A percentile compares a stretch with the other conserved stretches of the same genome.
phyloP scores from a whole-genome alignment of 345 rosid genomes.

The Gossypium turneri region DNA sequence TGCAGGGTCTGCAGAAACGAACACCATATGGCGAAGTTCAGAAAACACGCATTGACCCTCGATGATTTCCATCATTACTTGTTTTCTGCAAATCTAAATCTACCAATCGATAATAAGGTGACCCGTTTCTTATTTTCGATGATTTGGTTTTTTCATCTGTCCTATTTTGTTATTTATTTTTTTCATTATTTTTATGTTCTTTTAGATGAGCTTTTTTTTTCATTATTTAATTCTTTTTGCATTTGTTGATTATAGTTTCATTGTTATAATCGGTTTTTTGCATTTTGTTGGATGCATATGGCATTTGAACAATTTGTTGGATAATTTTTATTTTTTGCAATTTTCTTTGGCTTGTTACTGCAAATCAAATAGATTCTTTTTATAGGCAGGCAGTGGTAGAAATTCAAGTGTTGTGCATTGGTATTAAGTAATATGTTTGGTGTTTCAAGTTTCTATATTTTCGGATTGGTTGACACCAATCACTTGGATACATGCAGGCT shows the following conservation, averaged over 20 bases:
- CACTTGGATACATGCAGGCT: slow-evolving; percentile 49
- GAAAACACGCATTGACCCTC: too few relatives aligned
- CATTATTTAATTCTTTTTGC: too few relatives aligned
- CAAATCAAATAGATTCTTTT: not conserved
- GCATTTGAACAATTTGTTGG: not conserved
- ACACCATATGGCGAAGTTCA: too few relatives aligned
- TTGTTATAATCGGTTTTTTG: not conserved
- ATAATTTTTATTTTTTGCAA: not conserved
- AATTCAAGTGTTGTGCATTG: not conserved
- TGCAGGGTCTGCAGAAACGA: too few relatives aligned
- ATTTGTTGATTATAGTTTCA: not conserved
- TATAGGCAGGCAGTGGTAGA: not conserved
- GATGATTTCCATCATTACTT: too few relatives aligned
- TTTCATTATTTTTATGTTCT: too few relatives aligned
- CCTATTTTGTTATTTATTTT: too few relatives aligned
- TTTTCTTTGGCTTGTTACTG: not conserved
- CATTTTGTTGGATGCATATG: not conserved
- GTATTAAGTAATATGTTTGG: slow-evolving; percentile 9
- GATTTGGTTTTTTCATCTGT: too few relatives aligned
- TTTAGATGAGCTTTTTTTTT: too few relatives aligned
- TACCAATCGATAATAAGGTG: too few relatives aligned
- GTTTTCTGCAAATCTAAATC: too few relatives aligned
- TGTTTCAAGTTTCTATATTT: not conserved
- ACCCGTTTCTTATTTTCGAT: too few relatives aligned
- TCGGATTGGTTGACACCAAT: slow-evolving; percentile 18